Evolutionary conservation across 2,329 filamentous ascomycete genomes (phyloP), one percentile per base, ranked within the genome.

Genomic region (Zalaria sp.): DNA sequence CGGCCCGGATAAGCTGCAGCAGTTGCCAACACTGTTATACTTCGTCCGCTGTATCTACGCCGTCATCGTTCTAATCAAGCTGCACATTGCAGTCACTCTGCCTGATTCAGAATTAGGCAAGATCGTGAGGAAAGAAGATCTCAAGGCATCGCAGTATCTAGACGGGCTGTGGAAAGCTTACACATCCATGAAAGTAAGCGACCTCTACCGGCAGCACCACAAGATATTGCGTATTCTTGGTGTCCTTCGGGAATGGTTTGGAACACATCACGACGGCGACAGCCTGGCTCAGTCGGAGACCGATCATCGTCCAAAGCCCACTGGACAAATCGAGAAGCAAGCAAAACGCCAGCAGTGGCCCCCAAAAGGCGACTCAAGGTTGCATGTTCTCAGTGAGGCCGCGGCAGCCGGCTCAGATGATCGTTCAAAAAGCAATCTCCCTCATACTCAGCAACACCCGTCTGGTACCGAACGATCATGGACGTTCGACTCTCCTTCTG

Each of bases 61-160:
- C 9, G 64, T 73, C 25, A 69, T 77, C 4, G 68, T 75, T 28
- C 61, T 77, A 5, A 73, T 76, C 57, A 77, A 76, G 50, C 68
- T 77, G 62, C 74, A 72, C 57, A 71, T 74, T 38, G 70, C 71
- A 1, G 64, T 69, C 5, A 67, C 63, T 3, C 62, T 60, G n/a
- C 66, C 67, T 3, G 61, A 60, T 18, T 59, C 54, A 18, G 68
- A 72, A 49, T 58, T 73, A 1, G 62, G 65, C 39, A 68, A 61
- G 46, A 48, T 56, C 31, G 44, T 58, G 34, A 48, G 50, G 10
- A 42, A 47, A 3, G 44, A 48, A n/a, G 44, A 51, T n/a, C 39
- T 58, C 4, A 46, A 47, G 5, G 37, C 52, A 3, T 48, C 51
- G 7, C 49, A 51, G 8, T 54, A 56, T 34, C 44, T 55, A 11